Evolutionary conservation across 345 rosid species (phyloP).

Genomic region (Sapria himalayana): DNA sequence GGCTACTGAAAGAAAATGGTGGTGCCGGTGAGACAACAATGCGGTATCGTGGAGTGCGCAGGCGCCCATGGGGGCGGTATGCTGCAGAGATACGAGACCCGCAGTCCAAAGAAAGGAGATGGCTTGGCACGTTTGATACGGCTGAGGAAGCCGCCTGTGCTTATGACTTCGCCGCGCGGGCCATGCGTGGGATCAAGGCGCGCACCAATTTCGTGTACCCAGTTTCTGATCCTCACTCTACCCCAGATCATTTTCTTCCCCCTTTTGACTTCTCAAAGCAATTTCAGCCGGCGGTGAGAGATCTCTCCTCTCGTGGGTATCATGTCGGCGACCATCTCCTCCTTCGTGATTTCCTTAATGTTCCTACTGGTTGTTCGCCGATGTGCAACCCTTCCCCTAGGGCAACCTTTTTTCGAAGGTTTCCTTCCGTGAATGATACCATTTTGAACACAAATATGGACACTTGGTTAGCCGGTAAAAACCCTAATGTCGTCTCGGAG

Average conservation of each 20-base stretch:
- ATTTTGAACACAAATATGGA: too few species aligned
- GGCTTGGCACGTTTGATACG: slow-evolving; percentile 98
- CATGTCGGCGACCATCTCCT: slow-evolving; percentile 22
- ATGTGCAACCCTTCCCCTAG: slow-evolving; percentile 2
- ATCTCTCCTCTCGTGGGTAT: slow-evolving; percentile 2
- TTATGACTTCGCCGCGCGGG: slow-evolving; percentile 76
- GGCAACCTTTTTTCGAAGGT: slow-evolving; percentile 6
- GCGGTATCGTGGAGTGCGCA: slow-evolving; percentile 87
- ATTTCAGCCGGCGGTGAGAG: slow-evolving; percentile 10
- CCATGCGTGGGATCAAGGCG: slow-evolving; percentile 79
- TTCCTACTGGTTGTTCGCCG: slow-evolving; percentile 11
- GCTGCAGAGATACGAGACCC: slow-evolving; percentile 99
- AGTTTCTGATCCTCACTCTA: slow-evolving; percentile 13
- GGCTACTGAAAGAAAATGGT: slow-evolving; percentile 16
- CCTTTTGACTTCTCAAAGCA: slow-evolving; percentile 18
- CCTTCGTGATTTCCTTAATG: slow-evolving; percentile 24
- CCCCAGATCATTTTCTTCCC: slow-evolving; percentile 6
- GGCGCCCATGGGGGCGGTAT: slow-evolving; percentile 95
- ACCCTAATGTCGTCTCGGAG: too few species aligned
- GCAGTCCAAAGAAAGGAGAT: slow-evolving; percentile 59
- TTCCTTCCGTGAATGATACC: slow-evolving; percentile 5
- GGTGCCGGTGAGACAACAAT: slow-evolving; percentile 14
- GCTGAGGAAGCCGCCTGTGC: slow-evolving; percentile 98
- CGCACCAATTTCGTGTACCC: slow-evolving; percentile 79
- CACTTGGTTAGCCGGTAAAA: too few species aligned